phyloP scores from a whole-genome alignment of 768 basidiomycete genomes.

The Imleria badia region DNA sequence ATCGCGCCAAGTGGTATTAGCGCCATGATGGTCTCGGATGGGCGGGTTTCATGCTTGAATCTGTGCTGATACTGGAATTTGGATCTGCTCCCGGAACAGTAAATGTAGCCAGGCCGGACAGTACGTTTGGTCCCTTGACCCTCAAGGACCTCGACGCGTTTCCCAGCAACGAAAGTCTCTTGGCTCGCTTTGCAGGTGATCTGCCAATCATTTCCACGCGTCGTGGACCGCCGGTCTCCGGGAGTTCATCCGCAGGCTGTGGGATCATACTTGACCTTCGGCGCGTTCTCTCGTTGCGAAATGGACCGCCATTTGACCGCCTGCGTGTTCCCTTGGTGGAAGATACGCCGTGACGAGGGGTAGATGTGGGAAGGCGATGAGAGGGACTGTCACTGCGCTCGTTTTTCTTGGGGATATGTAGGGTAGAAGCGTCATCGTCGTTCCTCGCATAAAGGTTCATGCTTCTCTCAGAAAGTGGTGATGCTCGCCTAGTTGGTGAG shows the following conservation, averaged over 20 bases:
- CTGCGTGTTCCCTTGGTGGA: slow-evolving; percentile 46
- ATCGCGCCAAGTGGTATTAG: slow-evolving; percentile 27
- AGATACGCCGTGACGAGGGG: slow-evolving; percentile 37
- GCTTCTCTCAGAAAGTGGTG: slow-evolving; percentile 65
- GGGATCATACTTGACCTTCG: slow-evolving; percentile 82
- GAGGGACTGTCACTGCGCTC: slow-evolving; percentile 43
- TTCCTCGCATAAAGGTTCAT: slow-evolving; percentile 47
- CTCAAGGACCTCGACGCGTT: slow-evolving; percentile 36
- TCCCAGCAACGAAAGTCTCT: slow-evolving; percentile 55
- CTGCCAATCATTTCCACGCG: slow-evolving; percentile 41
- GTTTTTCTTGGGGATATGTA: slow-evolving; percentile 37
- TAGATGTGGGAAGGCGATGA: slow-evolving; percentile 49
- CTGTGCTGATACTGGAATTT: slow-evolving; percentile 42
- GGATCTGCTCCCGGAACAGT: slow-evolving; percentile 39
- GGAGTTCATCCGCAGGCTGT: slow-evolving; percentile 45
- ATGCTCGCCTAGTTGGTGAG: slow-evolving; percentile 28
- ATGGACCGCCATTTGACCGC: slow-evolving; percentile 74
- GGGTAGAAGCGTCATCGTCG: slow-evolving; percentile 18
- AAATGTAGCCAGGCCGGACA: slow-evolving; percentile 31
- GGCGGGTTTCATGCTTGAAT: slow-evolving; percentile 46
- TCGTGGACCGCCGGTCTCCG: slow-evolving; percentile 35
- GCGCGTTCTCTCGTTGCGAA: slow-evolving; percentile 69
- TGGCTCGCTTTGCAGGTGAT: slow-evolving; percentile 61
- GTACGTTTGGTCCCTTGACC: slow-evolving; percentile 31
- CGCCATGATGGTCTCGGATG: slow-evolving; percentile 56